These are phyloP conservation scores for Blepharisma undulans DNA, from an alignment of 169 alveolate genomes.

Conservation along the genomic window DNA sequence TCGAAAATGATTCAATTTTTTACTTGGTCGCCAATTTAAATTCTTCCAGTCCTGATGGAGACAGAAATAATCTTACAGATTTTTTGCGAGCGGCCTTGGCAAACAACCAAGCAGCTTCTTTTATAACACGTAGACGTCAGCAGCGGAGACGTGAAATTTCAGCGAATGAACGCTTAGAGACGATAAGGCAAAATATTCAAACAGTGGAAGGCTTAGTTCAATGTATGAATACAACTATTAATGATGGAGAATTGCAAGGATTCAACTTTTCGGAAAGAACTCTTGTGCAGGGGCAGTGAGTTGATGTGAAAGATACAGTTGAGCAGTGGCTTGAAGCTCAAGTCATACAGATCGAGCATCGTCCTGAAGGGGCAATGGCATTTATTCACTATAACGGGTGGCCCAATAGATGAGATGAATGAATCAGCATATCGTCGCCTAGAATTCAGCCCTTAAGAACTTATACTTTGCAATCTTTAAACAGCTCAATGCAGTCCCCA, in stretches of 20 bases:
- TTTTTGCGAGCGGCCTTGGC: slow-evolving; percentile 2
- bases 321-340: slow-evolving; percentile 90
- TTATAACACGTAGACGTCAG: slow-evolving; percentile 40
- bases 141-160: slow-evolving; percentile 29
- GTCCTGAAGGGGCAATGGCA: slow-evolving; percentile 58
- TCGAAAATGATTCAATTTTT: slow-evolving; percentile 68
- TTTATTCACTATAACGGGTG: slow-evolving; percentile 90
- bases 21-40: slow-evolving; percentile 59
- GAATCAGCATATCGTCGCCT: slow-evolving; percentile 78
- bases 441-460: slow-evolving; percentile 80
- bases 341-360: slow-evolving; percentile 57
- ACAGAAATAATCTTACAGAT: slow-evolving; percentile 31
- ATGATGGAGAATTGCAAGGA: background rate
- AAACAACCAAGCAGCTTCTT: slow-evolving; percentile 5
- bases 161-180: slow-evolving; percentile 40
- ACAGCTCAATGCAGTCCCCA: slow-evolving; percentile 68
- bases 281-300: slow-evolving; percentile 83
- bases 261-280: slow-evolving; percentile 46
- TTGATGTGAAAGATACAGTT: slow-evolving; percentile 88
- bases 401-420: slow-evolving; percentile 90
- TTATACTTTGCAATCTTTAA: slow-evolving; percentile 75
- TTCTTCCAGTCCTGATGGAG: background rate
- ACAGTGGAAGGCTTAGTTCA: slow-evolving; percentile 48
- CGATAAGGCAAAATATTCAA: slow-evolving; percentile 50
- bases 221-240: background rate